phyloP scores from a whole-genome alignment of 164 flowering plant species.

The Nymphaea colorata region DNA sequence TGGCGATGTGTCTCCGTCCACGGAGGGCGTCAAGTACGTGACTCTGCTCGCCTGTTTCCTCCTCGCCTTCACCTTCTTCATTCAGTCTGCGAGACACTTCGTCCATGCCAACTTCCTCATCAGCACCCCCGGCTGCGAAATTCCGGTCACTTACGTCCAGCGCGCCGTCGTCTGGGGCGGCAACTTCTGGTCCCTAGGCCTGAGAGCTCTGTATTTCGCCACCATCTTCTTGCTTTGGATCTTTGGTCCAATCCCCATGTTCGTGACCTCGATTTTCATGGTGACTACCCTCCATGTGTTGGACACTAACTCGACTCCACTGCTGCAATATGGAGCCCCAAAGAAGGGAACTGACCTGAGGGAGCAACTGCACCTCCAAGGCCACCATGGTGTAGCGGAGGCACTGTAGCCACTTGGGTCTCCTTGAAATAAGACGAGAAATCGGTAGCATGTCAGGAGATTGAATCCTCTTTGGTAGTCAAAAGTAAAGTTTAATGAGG shows the following conservation, averaged over 20 bases:
- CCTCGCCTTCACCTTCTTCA: slow-evolving; percentile 45
- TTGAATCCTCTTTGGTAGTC: no score
- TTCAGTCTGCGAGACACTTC: slow-evolving; percentile 37
- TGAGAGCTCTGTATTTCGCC: slow-evolving; percentile 45
- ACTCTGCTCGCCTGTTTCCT: slow-evolving; percentile 40
- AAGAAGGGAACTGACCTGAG: not conserved
- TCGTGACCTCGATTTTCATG: slow-evolving; percentile 23
- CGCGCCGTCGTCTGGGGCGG: slow-evolving; percentile 38
- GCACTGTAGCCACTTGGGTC: not conserved
- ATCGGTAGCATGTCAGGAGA: no score
- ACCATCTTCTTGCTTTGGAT: slow-evolving; percentile 37
- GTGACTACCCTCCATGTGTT: slow-evolving; percentile 25
- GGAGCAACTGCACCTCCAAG: not conserved
- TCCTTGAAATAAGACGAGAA: no score
- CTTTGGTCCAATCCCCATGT: slow-evolving; percentile 58
- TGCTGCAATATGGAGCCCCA: slow-evolving; percentile 14
- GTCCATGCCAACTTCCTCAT: slow-evolving; percentile 52
- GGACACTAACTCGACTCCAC: slow-evolving; percentile 27
- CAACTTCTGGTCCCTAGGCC: slow-evolving; percentile 44
- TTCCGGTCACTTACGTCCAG: slow-evolving; percentile 31
- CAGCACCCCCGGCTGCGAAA: slow-evolving; percentile 40
- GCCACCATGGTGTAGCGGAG: not conserved
- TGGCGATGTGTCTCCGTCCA: slow-evolving; percentile 37
- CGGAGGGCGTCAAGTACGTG: slow-evolving; percentile 39
- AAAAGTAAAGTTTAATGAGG: no score